Base-by-base conservation (phyloP, 208 protist genomes). In the Dictyostelium gargantuum region DNA sequence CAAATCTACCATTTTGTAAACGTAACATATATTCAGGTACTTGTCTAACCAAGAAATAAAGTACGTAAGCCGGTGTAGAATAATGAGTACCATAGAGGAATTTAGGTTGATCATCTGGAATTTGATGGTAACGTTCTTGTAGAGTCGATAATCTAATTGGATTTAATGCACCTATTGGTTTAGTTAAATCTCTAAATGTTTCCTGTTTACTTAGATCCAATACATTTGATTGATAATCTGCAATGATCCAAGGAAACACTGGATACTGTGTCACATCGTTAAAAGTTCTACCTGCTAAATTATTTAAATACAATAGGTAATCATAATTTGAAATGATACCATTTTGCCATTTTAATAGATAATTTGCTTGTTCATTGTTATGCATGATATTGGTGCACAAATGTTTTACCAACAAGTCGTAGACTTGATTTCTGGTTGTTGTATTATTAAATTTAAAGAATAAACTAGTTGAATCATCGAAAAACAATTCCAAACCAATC, bases 21-120 rank as follows among this genome's bases (percentile, higher is more conserved):
- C 95, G 91, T 17, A 98, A 93, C 96, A 98, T 97, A 50, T 97
- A 97, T 93, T 98, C 97, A 0, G 98, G 98, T 48, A 96, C 96
- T 38, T 89, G 82, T 48, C 98, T 95, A 3, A 99, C 94, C 5
- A 98, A 93, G 75, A 97, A 99, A 91, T 98, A 99, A 6, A 99
- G 84, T 9, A 99, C 98, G 61, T 98, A 99, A 17, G 95, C 98
- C 0, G 98, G 97, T 23, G 97, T 98, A 23, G 97, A 98, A 94
- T 99, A 99, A 94, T 99, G 98, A 11, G 98, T 98, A 6, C 98
- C 98, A 89, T 98, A 99, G 0, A 99, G 94, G 68, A 98, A 97
- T 6, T 76, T 84, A 4, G 93, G 93, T 54, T 91, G 58, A 6
- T 68, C 66, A 21, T 95, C 93, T 9, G 96, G 96, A 70, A 97